Evolutionary conservation across 2,329 filamentous ascomycete genomes (phyloP).

Genomic region (Phaeophleospora eucalypticola): DNA sequence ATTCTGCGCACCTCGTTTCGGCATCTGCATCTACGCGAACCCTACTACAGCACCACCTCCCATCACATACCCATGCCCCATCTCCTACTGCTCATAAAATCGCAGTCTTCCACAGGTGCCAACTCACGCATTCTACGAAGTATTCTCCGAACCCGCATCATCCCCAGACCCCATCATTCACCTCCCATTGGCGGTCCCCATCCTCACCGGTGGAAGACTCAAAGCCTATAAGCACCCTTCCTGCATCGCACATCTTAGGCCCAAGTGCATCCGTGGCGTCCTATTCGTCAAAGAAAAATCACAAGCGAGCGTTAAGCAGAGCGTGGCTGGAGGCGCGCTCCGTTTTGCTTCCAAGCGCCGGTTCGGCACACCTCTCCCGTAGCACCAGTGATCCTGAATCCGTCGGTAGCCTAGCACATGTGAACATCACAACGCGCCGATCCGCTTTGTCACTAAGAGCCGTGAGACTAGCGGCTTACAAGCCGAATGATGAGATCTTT

Average conservation of each 20-base stretch:
- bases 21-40: no score
- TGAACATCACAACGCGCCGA: neutral
- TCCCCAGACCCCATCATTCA: neutral
- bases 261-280: no score
- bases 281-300: no score
- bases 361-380: neutral
- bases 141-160: neutral
- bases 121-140: no score
- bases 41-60: neutral
- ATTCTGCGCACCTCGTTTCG: no score
- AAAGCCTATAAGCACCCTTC: neutral
- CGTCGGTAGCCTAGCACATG: no score
- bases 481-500: no score
- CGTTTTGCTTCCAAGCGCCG: no score
- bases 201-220: neutral
- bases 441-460: neutral
- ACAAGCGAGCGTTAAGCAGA: no score
- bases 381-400: neutral
- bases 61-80: neutral
- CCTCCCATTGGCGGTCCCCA: neutral
- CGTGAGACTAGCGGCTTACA: no score
- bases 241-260: neutral
- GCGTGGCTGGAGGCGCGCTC: neutral
- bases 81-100: neutral
- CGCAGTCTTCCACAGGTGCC: constrained; percentile 2